Conservation (phyloP, 352 stramenopile genomes). For the Thalassiosira hispida region DNA sequence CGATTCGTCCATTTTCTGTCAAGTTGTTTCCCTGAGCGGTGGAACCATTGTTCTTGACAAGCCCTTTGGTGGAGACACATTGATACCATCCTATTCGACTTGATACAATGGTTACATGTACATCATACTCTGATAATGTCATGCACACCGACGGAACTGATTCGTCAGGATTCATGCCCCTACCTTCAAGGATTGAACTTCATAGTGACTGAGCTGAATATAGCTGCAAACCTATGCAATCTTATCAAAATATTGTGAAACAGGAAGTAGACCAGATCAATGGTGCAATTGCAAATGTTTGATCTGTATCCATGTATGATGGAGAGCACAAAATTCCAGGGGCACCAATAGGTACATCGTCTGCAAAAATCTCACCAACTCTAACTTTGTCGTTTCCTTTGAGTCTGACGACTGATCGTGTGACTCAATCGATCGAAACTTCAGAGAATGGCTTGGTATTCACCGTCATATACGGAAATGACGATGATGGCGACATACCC, state of each 20-base stretch:
- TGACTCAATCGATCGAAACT: conserved; percentile 60
- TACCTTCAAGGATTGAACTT: conserved; percentile 55
- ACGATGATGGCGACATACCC: conserved; percentile 74
- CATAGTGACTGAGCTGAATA: conserved; percentile 31
- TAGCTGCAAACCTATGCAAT: conserved; percentile 46
- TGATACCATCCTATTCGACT: conserved; percentile 21
- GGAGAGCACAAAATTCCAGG: conserved; percentile 50
- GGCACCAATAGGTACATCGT: conserved; percentile 35
- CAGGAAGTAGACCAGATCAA: conserved; percentile 47
- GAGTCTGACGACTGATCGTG: conserved; percentile 50
- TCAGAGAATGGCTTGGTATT: conserved; percentile 67
- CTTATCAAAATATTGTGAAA: conserved; percentile 62
- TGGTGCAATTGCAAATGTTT: conserved; percentile 41
- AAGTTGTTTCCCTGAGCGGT: conserved; percentile 36
- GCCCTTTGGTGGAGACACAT: conserved; percentile 32
- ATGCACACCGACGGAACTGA: conserved; percentile 67
- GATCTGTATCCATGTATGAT: conserved; percentile 49
- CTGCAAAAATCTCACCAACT: conserved; percentile 34
- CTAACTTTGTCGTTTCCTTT: conserved; percentile 54
- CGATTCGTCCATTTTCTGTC: conserved; percentile 45
- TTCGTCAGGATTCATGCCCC: conserved; percentile 39
- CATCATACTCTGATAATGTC: conserved; percentile 81
- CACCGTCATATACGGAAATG: conserved; percentile 68
- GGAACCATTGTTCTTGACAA: conserved; percentile 43
- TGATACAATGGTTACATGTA: conserved; percentile 77